These are phyloP conservation scores for Westerdykella ornata DNA, from an alignment of 2,329 filamentous ascomycete genomes.

Conservation along the genomic window DNA sequence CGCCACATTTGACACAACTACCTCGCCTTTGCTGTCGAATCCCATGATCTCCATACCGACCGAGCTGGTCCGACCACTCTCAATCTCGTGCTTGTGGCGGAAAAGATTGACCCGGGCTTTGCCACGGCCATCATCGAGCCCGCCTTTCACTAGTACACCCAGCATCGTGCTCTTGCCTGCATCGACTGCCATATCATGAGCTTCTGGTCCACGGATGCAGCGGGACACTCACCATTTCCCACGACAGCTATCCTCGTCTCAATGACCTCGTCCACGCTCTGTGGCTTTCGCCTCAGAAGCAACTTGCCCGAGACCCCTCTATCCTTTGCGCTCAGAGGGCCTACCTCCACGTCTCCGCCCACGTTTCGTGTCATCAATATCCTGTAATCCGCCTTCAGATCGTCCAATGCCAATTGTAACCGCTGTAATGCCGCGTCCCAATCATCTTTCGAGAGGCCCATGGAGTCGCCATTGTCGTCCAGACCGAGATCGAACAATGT, in stretches of 20 bases:
- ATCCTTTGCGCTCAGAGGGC: conserved; percentile 58
- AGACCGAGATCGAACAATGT: conserved; percentile 85
- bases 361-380: conserved; percentile 87
- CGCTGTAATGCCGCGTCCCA: conserved; percentile 67
- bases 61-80: conserved; percentile 89
- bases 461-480: conserved; percentile 81
- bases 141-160: conserved; percentile 90
- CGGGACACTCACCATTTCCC: conserved; percentile 62
- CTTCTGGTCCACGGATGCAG: neutral
- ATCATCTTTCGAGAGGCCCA: conserved; percentile 66
- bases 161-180: conserved; percentile 96
- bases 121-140: conserved; percentile 87
- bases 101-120: conserved; percentile 94
- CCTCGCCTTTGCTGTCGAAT: conserved; percentile 79
- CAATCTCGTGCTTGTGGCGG: conserved; percentile 95
- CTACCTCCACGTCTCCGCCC: conserved; percentile 66
- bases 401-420: conserved; percentile 58
- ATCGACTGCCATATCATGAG: conserved; percentile 54
- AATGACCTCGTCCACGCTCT: conserved; percentile 76
- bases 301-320: conserved; percentile 78
- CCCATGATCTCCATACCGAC: conserved; percentile 99
- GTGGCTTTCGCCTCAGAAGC: conserved; percentile 68
- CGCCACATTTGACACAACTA: conserved; percentile 73
- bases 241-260: conserved; percentile 96
- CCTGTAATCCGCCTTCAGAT: conserved; percentile 65